phyloP scores from a whole-genome alignment of 176 grass and related monocot genomes.

The Puccinellia tenuiflora region DNA sequence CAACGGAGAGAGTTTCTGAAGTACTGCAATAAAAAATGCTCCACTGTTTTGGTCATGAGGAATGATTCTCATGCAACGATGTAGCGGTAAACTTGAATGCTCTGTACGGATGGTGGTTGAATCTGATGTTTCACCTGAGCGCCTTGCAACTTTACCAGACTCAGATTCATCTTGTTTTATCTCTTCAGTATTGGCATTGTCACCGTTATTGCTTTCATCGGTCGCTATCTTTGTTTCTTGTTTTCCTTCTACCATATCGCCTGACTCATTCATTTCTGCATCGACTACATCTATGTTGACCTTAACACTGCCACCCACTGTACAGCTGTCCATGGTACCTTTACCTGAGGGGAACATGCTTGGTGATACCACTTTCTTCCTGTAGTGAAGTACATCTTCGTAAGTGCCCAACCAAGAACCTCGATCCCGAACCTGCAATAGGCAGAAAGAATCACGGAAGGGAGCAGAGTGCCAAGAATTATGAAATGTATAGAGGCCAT shows the following conservation, averaged over 20 bases:
- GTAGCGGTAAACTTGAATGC: slow-evolving; percentile 64
- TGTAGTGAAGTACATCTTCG: slow-evolving; percentile 73
- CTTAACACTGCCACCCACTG: slow-evolving; percentile 11
- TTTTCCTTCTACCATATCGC: slow-evolving; percentile 13
- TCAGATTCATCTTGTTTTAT: slow-evolving; percentile 21
- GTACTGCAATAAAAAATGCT: slow-evolving; percentile 91
- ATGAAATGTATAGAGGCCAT: neutral
- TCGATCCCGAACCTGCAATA: slow-evolving; percentile 75
- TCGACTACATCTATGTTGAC: slow-evolving; percentile 27
- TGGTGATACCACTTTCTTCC: slow-evolving; percentile 61
- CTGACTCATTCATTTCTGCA: slow-evolving; percentile 29
- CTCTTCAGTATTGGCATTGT: neutral
- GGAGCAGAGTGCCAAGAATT: slow-evolving; percentile 7
- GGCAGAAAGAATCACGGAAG: neutral
- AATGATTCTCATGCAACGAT: slow-evolving; percentile 90
- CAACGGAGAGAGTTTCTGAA: slow-evolving; percentile 65
- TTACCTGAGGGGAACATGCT: slow-evolving; percentile 95
- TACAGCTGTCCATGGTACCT: slow-evolving; percentile 33
- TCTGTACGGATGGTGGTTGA: slow-evolving; percentile 26
- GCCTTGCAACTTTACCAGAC: slow-evolving; percentile 7
- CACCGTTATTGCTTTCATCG: neutral
- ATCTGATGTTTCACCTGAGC: slow-evolving; percentile 25
- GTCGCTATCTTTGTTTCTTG: slow-evolving; percentile 15
- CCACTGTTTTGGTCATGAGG: slow-evolving; percentile 97
- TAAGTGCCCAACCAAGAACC: slow-evolving; percentile 78